These are phyloP conservation scores for Linanthus parryae DNA, from an alignment of 148 eudicot genomes.

Conservation along the genomic window DNA sequence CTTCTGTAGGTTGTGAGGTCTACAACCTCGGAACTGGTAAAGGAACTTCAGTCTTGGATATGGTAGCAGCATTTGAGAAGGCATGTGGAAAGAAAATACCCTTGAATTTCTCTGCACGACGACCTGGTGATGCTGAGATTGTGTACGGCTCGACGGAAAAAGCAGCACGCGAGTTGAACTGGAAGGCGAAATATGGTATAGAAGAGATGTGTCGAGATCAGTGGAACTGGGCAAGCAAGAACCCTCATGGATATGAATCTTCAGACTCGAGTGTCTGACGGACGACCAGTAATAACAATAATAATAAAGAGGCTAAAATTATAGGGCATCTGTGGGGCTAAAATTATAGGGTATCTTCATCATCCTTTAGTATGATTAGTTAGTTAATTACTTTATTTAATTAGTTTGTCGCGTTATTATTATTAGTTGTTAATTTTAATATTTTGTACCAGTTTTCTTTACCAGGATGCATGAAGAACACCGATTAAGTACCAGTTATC, in stretches of 20 bases:
- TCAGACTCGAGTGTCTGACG: too few relatives aligned
- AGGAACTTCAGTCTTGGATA: constrained; percentile 91
- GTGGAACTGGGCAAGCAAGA: constrained; percentile 97
- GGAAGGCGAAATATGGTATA: constrained; percentile 88
- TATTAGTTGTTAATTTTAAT: too few relatives aligned
- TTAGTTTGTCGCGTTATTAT: too few relatives aligned
- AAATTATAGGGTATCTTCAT: too few relatives aligned
- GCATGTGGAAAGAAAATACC: constrained; percentile 98
- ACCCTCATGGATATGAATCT: constrained; percentile 75
- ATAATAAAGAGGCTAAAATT: too few relatives aligned
- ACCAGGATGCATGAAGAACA: too few relatives aligned
- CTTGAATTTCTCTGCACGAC: constrained; percentile 55
- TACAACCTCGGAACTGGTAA: constrained; percentile 97
- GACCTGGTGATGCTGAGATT: constrained; percentile 92
- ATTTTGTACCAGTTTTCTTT: too few relatives aligned
- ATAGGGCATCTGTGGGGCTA: too few relatives aligned
- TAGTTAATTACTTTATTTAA: too few relatives aligned
- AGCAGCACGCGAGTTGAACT: constrained; percentile 74
- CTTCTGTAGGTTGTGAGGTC: constrained; percentile 84
- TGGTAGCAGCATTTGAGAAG: constrained; percentile 97
- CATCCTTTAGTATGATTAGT: too few relatives aligned
- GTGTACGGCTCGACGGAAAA: constrained; percentile 88
- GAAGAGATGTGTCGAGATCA: constrained; percentile 92
- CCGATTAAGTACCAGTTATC: too few relatives aligned
- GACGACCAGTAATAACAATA: too few relatives aligned